Base-by-base conservation (phyloP, 129 eudicot species). In the Saposhnikovia divaricata region DNA sequence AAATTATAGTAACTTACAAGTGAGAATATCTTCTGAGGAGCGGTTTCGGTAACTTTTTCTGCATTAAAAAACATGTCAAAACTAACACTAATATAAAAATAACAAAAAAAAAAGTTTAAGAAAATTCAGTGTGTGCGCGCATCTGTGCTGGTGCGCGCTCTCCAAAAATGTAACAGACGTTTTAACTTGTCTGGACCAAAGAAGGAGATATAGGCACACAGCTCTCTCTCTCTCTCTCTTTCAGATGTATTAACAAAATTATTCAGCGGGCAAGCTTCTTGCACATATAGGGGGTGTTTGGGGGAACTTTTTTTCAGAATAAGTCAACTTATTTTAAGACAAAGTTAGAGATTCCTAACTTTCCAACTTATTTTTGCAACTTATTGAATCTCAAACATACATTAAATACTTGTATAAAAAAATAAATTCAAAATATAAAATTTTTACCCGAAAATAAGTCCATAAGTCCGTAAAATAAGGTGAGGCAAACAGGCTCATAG, bases 11-110 rank as follows among this genome's bases (percentile, higher is more conserved):
- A 68, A 79, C 90, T 86, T 83, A 90, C 97, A 86, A 84, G 40
- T 75, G 96, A 85, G 75, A 92, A 88, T 48, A 65, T 61, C 77
- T 73, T 72, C 50, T 82, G 85, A 79, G 80, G 80, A 73, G 77
- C 88, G 40, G 57, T 82, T 71, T 80, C 88, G 50, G 83, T 40
- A 77, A 38, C 88, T 43, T 75, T 78, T 75, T 89, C 97, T 92
- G 85, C 88, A 88, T 78, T 44, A 79, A 46, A 83, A 76, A 75
- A 76, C 9, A 11, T 12, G 47, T 66, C 34, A 78, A 63, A 72
- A 25, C 40, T 57, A 14, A 68, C 71, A 55, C 77, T 27, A 45
- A 79, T 79, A 4, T 37, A 40, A 16, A 66, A n/a, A n/a, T n/a
- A n/a, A n/a, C n/a, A 15, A 45, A 7, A 45, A 47, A 0, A 46